Percentiles rank a stretch among this genome's conserved stretches.
Conservation (phyloP, 1,284 basidiomycete genomes). For the Mycosarcoma mackinlayi region DNA sequence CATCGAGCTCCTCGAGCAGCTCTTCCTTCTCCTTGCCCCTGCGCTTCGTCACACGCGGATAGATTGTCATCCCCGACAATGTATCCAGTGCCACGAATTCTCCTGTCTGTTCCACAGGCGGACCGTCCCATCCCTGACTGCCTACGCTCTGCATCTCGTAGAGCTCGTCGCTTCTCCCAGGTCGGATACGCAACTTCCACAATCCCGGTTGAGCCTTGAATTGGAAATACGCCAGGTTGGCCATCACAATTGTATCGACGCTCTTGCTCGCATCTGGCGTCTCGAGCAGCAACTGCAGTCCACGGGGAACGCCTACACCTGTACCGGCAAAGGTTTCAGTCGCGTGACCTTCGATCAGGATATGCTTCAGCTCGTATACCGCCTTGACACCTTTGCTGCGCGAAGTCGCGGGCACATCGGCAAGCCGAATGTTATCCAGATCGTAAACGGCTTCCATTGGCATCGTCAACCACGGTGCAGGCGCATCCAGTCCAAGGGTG, state of each 20-base stretch:
- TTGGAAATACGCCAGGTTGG: constrained; percentile 95
- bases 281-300: constrained; percentile 70
- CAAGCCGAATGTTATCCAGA: constrained; percentile 92
- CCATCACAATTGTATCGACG: constrained; percentile 77
- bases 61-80: constrained; percentile 88
- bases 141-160: constrained; percentile 82
- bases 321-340: constrained; percentile 73
- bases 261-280: constrained; percentile 46
- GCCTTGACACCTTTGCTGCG: constrained; percentile 77
- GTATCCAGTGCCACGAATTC: constrained; percentile 73
- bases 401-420: constrained; percentile 72
- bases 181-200: constrained; percentile 83
- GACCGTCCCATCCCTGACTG: constrained; percentile 81
- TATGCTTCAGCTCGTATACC: constrained; percentile 85
- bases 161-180: constrained; percentile 82
- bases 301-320: constrained; percentile 79
- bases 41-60: constrained; percentile 79
- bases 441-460: constrained; percentile 89
- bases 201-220: constrained; percentile 92
- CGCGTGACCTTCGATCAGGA: constrained; percentile 93
- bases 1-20: constrained; percentile 73
- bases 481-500: constrained; percentile 89
- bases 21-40: constrained; percentile 83
- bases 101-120: constrained; percentile 72
- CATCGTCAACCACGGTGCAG: constrained; percentile 89